These are phyloP conservation scores for Takashimella tepidaria DNA, from an alignment of 1,284 basidiomycete species.

Conservation along the genomic window DNA sequence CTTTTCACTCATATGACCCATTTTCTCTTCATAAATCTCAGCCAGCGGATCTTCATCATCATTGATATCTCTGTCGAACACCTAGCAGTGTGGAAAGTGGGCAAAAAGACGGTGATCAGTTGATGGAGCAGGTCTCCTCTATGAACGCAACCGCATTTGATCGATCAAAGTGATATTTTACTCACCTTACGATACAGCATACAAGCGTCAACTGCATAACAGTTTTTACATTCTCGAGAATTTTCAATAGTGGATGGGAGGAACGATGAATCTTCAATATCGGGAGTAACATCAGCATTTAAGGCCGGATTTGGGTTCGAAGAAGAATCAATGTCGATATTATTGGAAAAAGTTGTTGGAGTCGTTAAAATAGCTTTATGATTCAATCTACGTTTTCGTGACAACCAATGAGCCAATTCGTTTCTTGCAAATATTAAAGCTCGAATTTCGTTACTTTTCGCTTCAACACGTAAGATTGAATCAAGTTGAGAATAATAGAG, in stretches of 20 bases:
- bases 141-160: too few species aligned
- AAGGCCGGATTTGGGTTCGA: too few species aligned
- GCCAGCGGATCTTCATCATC: conserved; percentile 64
- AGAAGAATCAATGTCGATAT: not conserved
- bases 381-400: not conserved
- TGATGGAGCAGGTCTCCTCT: too few species aligned
- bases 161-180: not conserved
- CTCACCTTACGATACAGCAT: conserved; percentile 86
- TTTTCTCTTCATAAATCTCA: conserved; percentile 71
- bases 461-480: conserved; percentile 75
- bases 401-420: conserved; percentile 72
- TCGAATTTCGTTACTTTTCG: conserved; percentile 73
- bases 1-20: conserved; percentile 64
- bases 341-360: too few species aligned
- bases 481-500: conserved; percentile 92
- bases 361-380: too few species aligned
- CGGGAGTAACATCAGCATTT: too few species aligned
- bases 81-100: too few species aligned
- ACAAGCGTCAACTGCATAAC: conserved; percentile 79
- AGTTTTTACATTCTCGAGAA: conserved; percentile 68
- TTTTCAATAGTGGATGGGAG: conserved; percentile 85
- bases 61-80: conserved; percentile 59
- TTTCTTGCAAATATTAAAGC: conserved; percentile 79
- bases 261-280: conserved; percentile 53
- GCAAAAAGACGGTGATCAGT: too few species aligned